Evolutionary conservation across 2,329 filamentous ascomycete species (phyloP).

Genomic region (Botryotinia globosa): DNA sequence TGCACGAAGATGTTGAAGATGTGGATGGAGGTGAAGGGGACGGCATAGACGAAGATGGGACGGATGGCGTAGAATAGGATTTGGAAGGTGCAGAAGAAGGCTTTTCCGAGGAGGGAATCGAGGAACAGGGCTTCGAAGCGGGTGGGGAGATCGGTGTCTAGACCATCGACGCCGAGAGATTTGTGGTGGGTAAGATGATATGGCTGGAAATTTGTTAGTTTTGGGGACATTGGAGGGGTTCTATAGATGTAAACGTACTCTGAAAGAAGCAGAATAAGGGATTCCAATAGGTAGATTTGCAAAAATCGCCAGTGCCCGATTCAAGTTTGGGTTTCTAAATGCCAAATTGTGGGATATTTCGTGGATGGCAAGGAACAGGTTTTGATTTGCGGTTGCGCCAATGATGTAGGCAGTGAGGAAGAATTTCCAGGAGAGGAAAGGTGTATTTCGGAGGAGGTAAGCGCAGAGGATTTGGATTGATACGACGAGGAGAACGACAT

Average conservation of each 20-base stretch:
- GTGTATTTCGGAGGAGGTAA: conserved; percentile 70
- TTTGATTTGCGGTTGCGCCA: conserved; percentile 95
- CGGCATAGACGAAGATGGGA: conserved; percentile 88
- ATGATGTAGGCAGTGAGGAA: conserved; percentile 85
- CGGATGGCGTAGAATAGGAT: conserved; percentile 98
- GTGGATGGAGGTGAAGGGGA: conserved; percentile 85
- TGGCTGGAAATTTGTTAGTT: conserved; percentile 52
- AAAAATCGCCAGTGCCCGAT: conserved; percentile 84
- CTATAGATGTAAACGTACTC: conserved; percentile 51
- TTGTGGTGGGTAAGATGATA: conserved; percentile 99
- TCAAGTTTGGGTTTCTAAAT: conserved; percentile 75
- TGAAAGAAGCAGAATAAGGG: conserved; percentile 93
- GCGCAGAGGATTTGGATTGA: conserved; percentile 75
- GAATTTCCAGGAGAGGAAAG: conserved; percentile 81
- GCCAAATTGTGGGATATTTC: conserved; percentile 98
- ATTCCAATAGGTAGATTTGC: conserved; percentile 95
- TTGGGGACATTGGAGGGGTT: neutral
- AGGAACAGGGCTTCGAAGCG: conserved; percentile 87
- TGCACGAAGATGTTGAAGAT: conserved; percentile 77
- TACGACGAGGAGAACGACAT: conserved; percentile 81
- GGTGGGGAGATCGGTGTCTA: conserved; percentile 94
- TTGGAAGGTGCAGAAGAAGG: conserved; percentile 99
- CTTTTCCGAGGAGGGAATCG: conserved; percentile 91
- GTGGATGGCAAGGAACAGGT: conserved; percentile 96
- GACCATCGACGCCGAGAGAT: conserved; percentile 90